Conservation (phyloP, 2,329 filamentous ascomycete species). For the Fusarium penzigii region DNA sequence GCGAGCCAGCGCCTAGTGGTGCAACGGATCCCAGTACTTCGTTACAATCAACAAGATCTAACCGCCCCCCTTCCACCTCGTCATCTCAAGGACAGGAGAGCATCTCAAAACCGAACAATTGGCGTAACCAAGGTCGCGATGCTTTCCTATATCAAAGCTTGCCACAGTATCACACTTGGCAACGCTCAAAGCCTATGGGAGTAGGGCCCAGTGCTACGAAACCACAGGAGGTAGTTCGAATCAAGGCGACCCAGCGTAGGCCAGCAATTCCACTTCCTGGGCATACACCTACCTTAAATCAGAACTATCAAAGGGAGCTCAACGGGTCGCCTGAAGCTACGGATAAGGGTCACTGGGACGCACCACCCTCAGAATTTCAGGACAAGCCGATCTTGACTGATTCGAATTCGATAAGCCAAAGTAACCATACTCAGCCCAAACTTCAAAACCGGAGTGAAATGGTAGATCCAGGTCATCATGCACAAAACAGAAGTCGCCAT, state of each 20-base stretch:
- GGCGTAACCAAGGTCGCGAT: neutral
- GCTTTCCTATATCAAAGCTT: neutral
- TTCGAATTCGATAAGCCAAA: neutral
- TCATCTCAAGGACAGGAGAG: neutral
- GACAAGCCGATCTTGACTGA: neutral
- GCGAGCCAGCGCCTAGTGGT: too few relatives aligned
- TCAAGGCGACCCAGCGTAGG: neutral
- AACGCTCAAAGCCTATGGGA: slow-evolving; percentile 6
- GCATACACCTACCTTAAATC: neutral
- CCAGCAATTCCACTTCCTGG: neutral
- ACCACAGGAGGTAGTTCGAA: neutral
- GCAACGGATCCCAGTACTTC: neutral
- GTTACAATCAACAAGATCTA: neutral
- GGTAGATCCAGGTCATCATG: neutral
- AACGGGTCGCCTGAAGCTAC: neutral
- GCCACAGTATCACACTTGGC: neutral
- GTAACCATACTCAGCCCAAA: neutral
- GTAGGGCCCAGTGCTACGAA: neutral
- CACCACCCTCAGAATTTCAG: neutral
- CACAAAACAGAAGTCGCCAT: slow-evolving; percentile 23
- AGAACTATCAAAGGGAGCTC: neutral
- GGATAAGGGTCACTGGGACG: neutral
- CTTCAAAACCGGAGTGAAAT: neutral
- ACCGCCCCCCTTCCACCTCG: neutral
- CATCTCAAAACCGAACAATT: neutral